A percentile compares a stretch with the other conserved stretches of the same genome.
These are phyloP conservation scores for Ogataea ramenticola DNA, from an alignment of 805 yeast species.

Conservation along the genomic window DNA sequence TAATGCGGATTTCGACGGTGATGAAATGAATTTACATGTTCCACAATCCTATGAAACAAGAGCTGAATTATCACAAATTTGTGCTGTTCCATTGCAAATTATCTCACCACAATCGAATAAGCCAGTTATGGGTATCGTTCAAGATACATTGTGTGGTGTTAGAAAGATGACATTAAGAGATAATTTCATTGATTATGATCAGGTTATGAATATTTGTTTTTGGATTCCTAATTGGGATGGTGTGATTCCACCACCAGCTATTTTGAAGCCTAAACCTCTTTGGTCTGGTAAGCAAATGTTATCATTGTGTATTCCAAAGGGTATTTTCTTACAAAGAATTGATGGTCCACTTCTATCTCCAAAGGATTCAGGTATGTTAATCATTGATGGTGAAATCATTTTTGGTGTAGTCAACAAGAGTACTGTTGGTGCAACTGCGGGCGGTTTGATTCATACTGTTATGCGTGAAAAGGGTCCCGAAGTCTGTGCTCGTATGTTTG, in stretches of 20 bases:
- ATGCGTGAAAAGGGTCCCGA: constrained; percentile 96
- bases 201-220: constrained; percentile 91
- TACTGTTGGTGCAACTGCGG: constrained; percentile 97
- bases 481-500: constrained; percentile 82
- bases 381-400: constrained; percentile 91
- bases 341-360: constrained; percentile 87
- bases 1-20: constrained; percentile 99
- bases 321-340: constrained; percentile 88
- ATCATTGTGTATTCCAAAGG: constrained; percentile 90
- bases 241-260: constrained; percentile 91
- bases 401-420: constrained; percentile 98
- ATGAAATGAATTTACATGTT: constrained; percentile 98
- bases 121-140: constrained; percentile 99
- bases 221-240: constrained; percentile 99
- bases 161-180: constrained; percentile 94
- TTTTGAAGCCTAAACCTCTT: constrained; percentile 86
- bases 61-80: constrained; percentile 89
- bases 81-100: constrained; percentile 96
- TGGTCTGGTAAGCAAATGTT: constrained; percentile 97
- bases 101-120: constrained; percentile 97
- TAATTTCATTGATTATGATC: constrained; percentile 79
- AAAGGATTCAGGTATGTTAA: constrained; percentile 91
- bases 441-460: constrained; percentile 95
- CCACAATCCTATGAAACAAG: constrained; percentile 98
- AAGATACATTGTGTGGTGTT: constrained; percentile 95